phyloP scores from a whole-genome alignment of 495 filamentous ascomycete species.

The Beverwykella pulmonaria region DNA sequence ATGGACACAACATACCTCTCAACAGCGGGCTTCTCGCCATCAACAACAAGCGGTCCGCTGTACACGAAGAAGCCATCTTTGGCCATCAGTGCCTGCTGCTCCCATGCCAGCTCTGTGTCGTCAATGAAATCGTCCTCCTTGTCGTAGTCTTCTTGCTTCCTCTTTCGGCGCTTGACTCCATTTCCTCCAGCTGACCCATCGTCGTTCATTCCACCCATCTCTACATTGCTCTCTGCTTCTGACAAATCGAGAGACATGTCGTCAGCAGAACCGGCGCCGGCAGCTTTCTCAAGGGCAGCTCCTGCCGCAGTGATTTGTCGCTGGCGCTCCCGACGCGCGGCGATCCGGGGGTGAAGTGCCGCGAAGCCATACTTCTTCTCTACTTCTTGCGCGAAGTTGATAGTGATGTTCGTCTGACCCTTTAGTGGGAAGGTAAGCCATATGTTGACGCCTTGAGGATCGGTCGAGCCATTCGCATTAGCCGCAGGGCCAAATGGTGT shows the following conservation, averaged over 20 bases:
- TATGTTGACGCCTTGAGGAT: constrained; percentile 73
- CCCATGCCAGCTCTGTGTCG: constrained; percentile 93
- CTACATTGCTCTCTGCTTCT: constrained; percentile 66
- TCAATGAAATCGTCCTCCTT: constrained; percentile 97
- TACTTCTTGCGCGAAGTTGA: constrained; percentile 93
- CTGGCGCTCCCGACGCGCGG: constrained; percentile 78
- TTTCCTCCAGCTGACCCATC: constrained; percentile 55
- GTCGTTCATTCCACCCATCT: constrained; percentile 65
- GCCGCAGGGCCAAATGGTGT: constrained; percentile 59
- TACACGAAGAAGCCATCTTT: constrained; percentile 65
- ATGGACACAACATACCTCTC: constrained; percentile 59
- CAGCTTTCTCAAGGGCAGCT: constrained; percentile 71
- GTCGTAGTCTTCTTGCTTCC: constrained; percentile 94
- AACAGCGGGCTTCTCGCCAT: constrained; percentile 84
- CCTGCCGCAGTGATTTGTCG: constrained; percentile 81
- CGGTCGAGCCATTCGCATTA: constrained; percentile 45
- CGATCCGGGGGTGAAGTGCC: constrained; percentile 85
- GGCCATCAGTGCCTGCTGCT: constrained; percentile 89
- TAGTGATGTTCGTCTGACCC: constrained; percentile 79
- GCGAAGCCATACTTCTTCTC: constrained; percentile 94
- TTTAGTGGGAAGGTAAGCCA: constrained; percentile 78
- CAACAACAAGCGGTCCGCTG: constrained; percentile 59
- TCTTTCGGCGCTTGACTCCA: constrained; percentile 68
- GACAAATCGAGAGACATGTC: constrained; percentile 56
- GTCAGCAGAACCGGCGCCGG: constrained; percentile 62